A percentile compares a stretch with the other conserved stretches of the same genome.
These are phyloP conservation scores for Rhizopogon sp. DNA, from an alignment of 768 basidiomycete genomes.

Conservation along the genomic window DNA sequence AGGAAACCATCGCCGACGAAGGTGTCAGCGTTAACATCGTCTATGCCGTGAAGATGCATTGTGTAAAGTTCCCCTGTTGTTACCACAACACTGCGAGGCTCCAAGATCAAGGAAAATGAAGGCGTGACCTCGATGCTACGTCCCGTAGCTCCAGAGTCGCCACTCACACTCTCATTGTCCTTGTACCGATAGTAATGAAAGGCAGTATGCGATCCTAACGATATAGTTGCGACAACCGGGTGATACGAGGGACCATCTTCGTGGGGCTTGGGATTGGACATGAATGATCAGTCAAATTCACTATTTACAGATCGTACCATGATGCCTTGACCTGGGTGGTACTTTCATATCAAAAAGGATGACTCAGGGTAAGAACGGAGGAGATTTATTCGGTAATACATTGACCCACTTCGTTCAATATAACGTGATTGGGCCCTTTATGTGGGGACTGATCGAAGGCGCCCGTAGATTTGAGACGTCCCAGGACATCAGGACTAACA, in stretches of 20 bases:
- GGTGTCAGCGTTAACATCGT: slow-evolving; percentile 47
- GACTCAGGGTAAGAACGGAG: slow-evolving; percentile 9
- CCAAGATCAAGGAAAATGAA: slow-evolving; percentile 68
- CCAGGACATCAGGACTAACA: slow-evolving; percentile 75
- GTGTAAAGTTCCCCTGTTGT: slow-evolving; percentile 67
- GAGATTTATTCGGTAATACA: slow-evolving; percentile 3
- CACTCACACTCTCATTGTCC: slow-evolving; percentile 13
- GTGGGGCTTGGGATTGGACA: slow-evolving; percentile 59
- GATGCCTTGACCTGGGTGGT: slow-evolving; percentile 88
- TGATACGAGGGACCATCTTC: slow-evolving; percentile 89
- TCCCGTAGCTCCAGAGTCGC: slow-evolving; percentile 28
- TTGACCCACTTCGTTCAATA: slow-evolving; percentile 71
- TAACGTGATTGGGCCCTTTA: slow-evolving; percentile 78
- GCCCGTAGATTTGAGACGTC: slow-evolving; percentile 60
- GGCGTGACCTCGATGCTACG: slow-evolving; percentile 61
- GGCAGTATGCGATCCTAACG: slow-evolving; percentile 76
- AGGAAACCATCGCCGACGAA: slow-evolving; percentile 22
- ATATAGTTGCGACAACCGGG: slow-evolving; percentile 88
- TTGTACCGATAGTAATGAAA: slow-evolving; percentile 79
- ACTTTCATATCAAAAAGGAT: slow-evolving; percentile 37
- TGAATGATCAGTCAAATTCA: background rate
- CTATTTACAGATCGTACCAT: slow-evolving; percentile 50
- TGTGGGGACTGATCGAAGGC: slow-evolving; percentile 62
- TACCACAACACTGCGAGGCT: slow-evolving; percentile 82
- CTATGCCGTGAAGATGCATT: slow-evolving; percentile 78